Evolutionary conservation across 768 basidiomycete genomes (phyloP).

Genomic region (Leucogyrophana mollusca): DNA sequence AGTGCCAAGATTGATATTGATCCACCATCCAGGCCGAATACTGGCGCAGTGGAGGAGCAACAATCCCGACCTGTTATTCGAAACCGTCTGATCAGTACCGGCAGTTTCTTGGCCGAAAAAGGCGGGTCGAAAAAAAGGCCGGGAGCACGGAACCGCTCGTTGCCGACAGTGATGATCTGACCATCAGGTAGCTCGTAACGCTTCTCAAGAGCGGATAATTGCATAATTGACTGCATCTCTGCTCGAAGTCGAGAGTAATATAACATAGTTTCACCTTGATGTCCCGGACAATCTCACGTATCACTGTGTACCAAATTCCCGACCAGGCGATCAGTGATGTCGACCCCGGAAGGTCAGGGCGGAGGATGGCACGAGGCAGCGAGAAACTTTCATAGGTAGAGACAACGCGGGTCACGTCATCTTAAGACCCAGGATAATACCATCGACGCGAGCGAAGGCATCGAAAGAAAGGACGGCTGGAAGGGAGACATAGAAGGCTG

Average conservation of each 20-base stretch:
- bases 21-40: slow-evolving; percentile 97
- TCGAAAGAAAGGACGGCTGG: slow-evolving; percentile 79
- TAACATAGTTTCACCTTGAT: slow-evolving; percentile 95
- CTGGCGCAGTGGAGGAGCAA: slow-evolving; percentile 90
- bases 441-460: slow-evolving; percentile 93
- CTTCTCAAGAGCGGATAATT: slow-evolving; percentile 88
- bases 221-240: slow-evolving; percentile 90
- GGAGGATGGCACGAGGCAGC: slow-evolving; percentile 88
- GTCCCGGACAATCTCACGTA: slow-evolving; percentile 92
- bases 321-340: slow-evolving; percentile 81
- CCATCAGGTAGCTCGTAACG: slow-evolving; percentile 91
- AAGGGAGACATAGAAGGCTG: slow-evolving; percentile 77
- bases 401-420: slow-evolving; percentile 94
- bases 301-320: slow-evolving; percentile 83
- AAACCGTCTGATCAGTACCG: slow-evolving; percentile 80
- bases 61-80: slow-evolving; percentile 71
- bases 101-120: slow-evolving; percentile 72
- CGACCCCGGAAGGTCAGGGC: slow-evolving; percentile 91
- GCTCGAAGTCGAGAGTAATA: slow-evolving; percentile 92
- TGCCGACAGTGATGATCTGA: slow-evolving; percentile 87
- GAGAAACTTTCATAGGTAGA: slow-evolving; percentile 96
- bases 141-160: slow-evolving; percentile 64
- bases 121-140: slow-evolving; percentile 59
- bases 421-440: slow-evolving; percentile 96
- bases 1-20: slow-evolving; percentile 86